These are phyloP conservation scores for Lippia alba DNA, from an alignment of 305 asterid species.

Conservation along the genomic window DNA sequence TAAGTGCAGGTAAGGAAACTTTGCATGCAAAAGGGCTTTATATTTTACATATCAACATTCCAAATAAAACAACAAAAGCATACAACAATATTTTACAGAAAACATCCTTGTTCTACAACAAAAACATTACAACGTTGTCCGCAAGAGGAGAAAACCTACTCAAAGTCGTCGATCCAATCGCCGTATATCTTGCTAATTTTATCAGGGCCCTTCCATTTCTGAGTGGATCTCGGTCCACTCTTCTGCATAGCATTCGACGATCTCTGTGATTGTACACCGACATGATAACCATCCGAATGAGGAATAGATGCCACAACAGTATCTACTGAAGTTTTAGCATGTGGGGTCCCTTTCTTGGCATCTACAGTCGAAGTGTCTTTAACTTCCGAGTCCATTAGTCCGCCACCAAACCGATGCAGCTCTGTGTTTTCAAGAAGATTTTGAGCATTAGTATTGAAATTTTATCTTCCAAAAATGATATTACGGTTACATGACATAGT, in stretches of 20 bases:
- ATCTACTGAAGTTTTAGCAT: constrained; percentile 47
- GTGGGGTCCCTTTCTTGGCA: constrained; percentile 50
- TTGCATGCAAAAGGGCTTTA: not conserved
- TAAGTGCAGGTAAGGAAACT: no score
- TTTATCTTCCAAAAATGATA: no score
- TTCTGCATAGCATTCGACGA: constrained; percentile 54
- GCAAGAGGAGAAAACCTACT: constrained; percentile 11
- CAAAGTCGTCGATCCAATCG: constrained; percentile 43
- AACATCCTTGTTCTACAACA: not conserved
- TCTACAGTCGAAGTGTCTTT: constrained; percentile 56
- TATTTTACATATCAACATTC: constrained; percentile 22
- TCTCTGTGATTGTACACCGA: constrained; percentile 65
- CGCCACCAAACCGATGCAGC: constrained; percentile 74
- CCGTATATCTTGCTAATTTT: constrained; percentile 76
- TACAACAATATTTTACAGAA: not conserved
- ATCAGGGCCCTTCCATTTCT: constrained; percentile 93
- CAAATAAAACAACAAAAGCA: constrained; percentile 24
- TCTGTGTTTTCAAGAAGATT: constrained; percentile 44
- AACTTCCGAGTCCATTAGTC: constrained; percentile 53
- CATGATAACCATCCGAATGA: constrained; percentile 60
- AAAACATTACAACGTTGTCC: not conserved
- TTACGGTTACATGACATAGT: no score
- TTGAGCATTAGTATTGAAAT: no score
- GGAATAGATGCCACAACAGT: constrained; percentile 45
- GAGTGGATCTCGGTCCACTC: constrained; percentile 57